Percentiles rank a stretch among this genome's conserved stretches.
Evolutionary conservation across 2,329 filamentous ascomycete genomes (phyloP).

Genomic region (Fusarium agapanthi): DNA sequence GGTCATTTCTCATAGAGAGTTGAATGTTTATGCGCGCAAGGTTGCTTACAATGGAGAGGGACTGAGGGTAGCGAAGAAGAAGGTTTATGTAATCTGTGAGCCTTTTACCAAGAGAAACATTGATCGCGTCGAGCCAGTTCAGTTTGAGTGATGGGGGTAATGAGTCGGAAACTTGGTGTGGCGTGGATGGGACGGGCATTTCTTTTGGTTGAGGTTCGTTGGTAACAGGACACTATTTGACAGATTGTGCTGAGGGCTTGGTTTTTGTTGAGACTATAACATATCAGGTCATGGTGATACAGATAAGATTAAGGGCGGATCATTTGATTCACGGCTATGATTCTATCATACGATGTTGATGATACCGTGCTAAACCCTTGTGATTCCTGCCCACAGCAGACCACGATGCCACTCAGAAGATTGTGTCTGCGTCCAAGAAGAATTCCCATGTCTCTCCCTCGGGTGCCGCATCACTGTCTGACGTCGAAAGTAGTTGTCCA

Average conservation of each 20-base stretch:
- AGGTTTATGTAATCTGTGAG: neutral
- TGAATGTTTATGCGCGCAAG: neutral
- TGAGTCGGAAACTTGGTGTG: rapidly evolving
- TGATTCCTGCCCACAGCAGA: rapidly evolving
- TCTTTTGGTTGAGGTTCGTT: neutral
- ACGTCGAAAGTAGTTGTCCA: neutral
- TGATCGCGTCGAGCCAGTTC: neutral
- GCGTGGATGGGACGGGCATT: rapidly evolving
- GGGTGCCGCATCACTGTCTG: neutral
- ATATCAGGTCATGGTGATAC: neutral
- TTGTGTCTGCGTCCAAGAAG: neutral
- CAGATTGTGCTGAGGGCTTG: neutral
- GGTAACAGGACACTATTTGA: neutral
- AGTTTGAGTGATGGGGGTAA: neutral
- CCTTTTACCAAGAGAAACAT: neutral
- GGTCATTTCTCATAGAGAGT: neutral
- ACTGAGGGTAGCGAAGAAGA: neutral
- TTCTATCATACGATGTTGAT: neutral
- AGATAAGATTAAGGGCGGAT: neutral
- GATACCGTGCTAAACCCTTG: too few relatives aligned
- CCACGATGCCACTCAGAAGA: neutral
- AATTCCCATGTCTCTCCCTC: neutral
- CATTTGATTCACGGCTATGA: neutral
- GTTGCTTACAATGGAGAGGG: neutral
- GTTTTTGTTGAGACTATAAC: rapidly evolving